These are phyloP conservation scores for Simmondsia chinensis DNA, from an alignment of 148 eudicot species.

Conservation along the genomic window DNA sequence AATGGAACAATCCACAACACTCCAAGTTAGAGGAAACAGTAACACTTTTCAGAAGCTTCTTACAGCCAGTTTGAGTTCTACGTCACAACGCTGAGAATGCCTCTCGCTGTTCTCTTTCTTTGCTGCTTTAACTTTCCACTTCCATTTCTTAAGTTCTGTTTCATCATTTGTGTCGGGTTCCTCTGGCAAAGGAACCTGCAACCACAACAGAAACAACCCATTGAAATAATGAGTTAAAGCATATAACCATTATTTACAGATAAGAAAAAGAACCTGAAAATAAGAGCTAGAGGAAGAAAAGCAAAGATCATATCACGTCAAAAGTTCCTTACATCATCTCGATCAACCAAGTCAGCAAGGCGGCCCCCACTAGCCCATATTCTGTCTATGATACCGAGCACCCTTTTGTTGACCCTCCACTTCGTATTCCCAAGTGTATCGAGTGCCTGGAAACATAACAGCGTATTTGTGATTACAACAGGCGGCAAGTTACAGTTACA, in stretches of 20 bases:
- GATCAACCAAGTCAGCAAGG: conserved; percentile 68
- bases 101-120: conserved; percentile 77
- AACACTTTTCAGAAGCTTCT: conserved; percentile 18
- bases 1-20: not conserved
- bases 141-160: conserved; percentile 61
- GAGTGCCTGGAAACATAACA: conserved; percentile 47
- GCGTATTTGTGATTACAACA: no score
- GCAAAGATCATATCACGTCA: not conserved
- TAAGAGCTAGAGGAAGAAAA: not conserved
- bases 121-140: conserved; percentile 55
- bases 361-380: conserved; percentile 89
- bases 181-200: conserved; percentile 61
- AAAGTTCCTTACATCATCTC: conserved; percentile 68
- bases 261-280: not conserved
- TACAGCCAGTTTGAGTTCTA: conserved; percentile 89
- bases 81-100: conserved; percentile 85
- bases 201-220: conserved; percentile 1
- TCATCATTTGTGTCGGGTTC: conserved; percentile 82
- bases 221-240: no score
- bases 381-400: conserved; percentile 61
- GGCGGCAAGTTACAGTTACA: no score
- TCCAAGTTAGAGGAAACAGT: not conserved
- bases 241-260: no score
- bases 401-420: conserved; percentile 83
- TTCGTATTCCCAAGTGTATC: conserved; percentile 78